Evolutionary conservation across 306 rosid species (phyloP).

Genomic region (Rosa persica): DNA sequence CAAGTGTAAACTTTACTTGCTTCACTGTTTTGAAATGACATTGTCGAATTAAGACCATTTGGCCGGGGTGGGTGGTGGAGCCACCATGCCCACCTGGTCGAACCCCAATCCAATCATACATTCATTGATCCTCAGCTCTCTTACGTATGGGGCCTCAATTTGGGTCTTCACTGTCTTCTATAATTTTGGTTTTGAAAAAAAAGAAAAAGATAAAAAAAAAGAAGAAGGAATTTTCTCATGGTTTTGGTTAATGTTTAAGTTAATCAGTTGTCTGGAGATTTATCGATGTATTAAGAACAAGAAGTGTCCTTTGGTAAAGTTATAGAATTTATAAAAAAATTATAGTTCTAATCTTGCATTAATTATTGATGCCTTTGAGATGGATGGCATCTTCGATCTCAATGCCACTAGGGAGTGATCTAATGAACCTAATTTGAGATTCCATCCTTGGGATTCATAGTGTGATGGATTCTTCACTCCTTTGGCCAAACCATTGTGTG

Average conservation of each 20-base stretch:
- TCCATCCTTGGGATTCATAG: not conserved
- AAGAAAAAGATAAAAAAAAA: no score
- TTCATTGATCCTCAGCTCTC: not conserved
- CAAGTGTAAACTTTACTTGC: not conserved
- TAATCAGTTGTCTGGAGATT: not conserved
- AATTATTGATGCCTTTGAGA: not conserved
- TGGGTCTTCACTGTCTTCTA: not conserved
- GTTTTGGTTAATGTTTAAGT: not conserved
- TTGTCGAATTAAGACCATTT: not conserved
- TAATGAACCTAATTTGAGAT: not conserved
- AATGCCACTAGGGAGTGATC: not conserved
- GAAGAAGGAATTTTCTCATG: no score
- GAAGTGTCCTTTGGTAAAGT: not conserved
- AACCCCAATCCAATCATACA: not conserved
- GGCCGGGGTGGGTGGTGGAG: not conserved
- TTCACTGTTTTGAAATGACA: not conserved
- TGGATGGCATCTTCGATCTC: not conserved
- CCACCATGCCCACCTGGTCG: not conserved
- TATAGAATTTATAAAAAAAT: not conserved
- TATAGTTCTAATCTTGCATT: not conserved
- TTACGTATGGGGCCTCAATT: not conserved
- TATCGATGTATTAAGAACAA: not conserved
- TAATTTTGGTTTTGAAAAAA: not conserved
- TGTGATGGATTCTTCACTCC: not conserved
- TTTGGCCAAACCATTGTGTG: not conserved